A percentile compares a stretch with the other conserved stretches of the same genome.
Evolutionary conservation across 2,329 filamentous ascomycete genomes (phyloP).

Genomic region (Phialocephala subalpina): DNA sequence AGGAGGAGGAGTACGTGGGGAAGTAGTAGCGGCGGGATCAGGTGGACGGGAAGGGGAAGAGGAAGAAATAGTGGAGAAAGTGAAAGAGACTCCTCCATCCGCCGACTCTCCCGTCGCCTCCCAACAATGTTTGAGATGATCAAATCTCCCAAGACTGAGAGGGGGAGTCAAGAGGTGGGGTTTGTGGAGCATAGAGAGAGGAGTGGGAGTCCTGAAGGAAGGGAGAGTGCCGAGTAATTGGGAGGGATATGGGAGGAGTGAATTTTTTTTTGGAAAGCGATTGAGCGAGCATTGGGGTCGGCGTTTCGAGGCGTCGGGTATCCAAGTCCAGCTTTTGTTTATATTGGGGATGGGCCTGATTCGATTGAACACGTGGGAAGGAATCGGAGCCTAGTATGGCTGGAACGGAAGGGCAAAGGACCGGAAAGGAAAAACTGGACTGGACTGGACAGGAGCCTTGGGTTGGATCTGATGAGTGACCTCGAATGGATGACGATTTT

Average conservation of each 20-base stretch:
- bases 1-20: background rate
- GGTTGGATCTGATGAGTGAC: background rate
- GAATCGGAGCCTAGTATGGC: background rate
- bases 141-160: conserved; percentile 16
- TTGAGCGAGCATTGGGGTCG: conserved; percentile 12
- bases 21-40: no score
- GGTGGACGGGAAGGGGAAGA: no score
- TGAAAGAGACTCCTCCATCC: conserved; percentile 20
- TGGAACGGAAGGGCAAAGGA: no score
- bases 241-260: background rate
- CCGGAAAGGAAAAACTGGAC: no score
- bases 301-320: background rate
- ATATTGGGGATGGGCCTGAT: background rate
- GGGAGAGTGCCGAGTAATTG: background rate
- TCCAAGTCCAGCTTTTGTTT: background rate
- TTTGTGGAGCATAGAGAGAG: conserved; percentile 31
- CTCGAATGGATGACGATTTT: no score
- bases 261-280: background rate
- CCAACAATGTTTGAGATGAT: conserved; percentile 31
- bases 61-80: background rate
- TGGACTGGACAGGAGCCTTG: background rate
- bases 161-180: conserved; percentile 25
- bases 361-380: background rate
- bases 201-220: background rate
- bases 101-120: conserved; percentile 27